These are phyloP conservation scores for Phaffia tasmanica DNA, from an alignment of 768 basidiomycete species.

Conservation along the genomic window DNA sequence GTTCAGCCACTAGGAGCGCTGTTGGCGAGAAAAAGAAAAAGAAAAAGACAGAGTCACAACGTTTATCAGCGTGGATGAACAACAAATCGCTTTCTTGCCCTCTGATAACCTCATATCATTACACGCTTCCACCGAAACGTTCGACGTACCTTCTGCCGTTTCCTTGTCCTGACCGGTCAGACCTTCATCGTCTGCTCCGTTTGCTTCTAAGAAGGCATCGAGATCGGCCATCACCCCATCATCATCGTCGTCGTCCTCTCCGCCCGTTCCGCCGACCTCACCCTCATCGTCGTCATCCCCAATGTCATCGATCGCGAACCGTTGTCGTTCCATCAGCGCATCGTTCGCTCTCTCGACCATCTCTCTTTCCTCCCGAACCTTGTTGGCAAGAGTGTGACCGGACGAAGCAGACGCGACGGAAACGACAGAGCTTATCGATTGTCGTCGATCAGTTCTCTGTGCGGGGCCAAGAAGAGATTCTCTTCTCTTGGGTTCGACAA, in stretches of 20 bases:
- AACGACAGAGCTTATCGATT: slow-evolving; percentile 29
- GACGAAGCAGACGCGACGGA: slow-evolving; percentile 38
- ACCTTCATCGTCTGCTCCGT: slow-evolving; percentile 45
- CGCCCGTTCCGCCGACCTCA: slow-evolving; percentile 38
- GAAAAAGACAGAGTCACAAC: too few species aligned
- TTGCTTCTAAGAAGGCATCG: slow-evolving; percentile 87
- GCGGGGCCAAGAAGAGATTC: slow-evolving; percentile 65
- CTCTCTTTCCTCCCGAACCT: slow-evolving; percentile 40
- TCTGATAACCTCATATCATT: too few species aligned
- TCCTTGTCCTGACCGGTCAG: slow-evolving; percentile 38
- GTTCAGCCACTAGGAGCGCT: slow-evolving; percentile 7
- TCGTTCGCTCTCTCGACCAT: slow-evolving; percentile 66
- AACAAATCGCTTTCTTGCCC: too few species aligned
- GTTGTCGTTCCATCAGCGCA: slow-evolving; percentile 78
- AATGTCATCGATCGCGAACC: slow-evolving; percentile 94
- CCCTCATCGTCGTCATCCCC: slow-evolving; percentile 66
- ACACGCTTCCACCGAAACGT: too few species aligned
- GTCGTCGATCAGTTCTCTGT: slow-evolving; percentile 24
- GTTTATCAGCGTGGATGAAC: too few species aligned
- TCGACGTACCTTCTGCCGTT: slow-evolving; percentile 34
- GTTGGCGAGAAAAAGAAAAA: too few species aligned
- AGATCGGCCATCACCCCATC: slow-evolving; percentile 87
- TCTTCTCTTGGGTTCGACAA: slow-evolving; percentile 78
- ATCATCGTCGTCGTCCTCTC: slow-evolving; percentile 49
- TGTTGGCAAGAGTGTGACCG: slow-evolving; percentile 29